Conservation (phyloP, 768 basidiomycete genomes). For the Tulasnella sp. region DNA sequence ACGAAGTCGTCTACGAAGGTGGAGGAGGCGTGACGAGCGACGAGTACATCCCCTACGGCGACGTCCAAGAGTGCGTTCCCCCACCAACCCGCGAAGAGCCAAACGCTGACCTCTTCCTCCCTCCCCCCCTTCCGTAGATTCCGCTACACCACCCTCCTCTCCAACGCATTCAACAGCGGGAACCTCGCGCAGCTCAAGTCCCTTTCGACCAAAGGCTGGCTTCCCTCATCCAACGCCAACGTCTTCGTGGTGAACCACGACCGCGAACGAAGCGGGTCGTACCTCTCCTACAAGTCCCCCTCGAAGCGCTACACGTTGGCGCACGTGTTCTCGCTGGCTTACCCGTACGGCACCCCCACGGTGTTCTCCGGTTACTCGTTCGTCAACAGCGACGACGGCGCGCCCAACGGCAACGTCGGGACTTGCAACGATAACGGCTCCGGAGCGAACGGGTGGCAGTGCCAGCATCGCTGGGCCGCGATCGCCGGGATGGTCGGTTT, state of each 20-base stretch:
- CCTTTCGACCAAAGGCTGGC: constrained; percentile 38
- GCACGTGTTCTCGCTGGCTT: constrained; percentile 17
- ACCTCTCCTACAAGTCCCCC: constrained; percentile 1
- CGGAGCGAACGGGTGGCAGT: constrained; percentile 15
- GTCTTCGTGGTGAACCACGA: constrained; percentile 37
- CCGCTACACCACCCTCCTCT: constrained; percentile 43
- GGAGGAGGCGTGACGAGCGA: constrained; percentile 48
- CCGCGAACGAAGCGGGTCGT: neutral
- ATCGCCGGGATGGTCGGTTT: constrained; percentile 18
- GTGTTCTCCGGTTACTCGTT: constrained; percentile 47
- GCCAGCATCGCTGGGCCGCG: constrained; percentile 19
- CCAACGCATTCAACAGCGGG: constrained; percentile 39
- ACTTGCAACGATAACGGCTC: constrained; percentile 13
- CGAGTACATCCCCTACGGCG: neutral
- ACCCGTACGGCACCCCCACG: constrained; percentile 55
- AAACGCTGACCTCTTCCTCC: neutral
- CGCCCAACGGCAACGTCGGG: constrained; percentile 42
- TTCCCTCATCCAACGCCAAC: constrained; percentile 41
- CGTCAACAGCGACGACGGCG: constrained; percentile 36
- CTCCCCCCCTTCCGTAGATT: constrained; percentile 27
- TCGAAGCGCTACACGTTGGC: neutral
- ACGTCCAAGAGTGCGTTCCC: neutral
- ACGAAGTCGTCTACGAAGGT: neutral
- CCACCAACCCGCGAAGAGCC: neutral
- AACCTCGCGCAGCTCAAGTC: constrained; percentile 18